Evolutionary conservation across 352 stramenopile species (phyloP).

Genomic region (Pythium folliculosum): DNA sequence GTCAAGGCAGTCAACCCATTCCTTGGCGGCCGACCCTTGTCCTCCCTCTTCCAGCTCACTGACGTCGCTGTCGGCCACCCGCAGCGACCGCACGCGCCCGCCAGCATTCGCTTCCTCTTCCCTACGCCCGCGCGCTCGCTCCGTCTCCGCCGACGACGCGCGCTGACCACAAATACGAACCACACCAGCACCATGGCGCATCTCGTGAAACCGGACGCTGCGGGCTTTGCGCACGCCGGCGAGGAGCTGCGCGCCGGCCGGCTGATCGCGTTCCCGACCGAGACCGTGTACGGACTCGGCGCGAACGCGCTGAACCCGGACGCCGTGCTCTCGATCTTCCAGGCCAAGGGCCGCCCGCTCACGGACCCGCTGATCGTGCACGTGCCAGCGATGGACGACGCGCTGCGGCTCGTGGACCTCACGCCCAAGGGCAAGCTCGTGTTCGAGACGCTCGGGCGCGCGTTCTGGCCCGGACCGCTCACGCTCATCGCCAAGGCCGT

Average conservation of each 20-base stretch:
- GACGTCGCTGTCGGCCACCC: neutral
- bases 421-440: slow-evolving; percentile 51
- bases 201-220: slow-evolving; percentile 46
- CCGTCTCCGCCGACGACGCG: neutral
- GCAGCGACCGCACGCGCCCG: neutral
- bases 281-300: slow-evolving; percentile 99
- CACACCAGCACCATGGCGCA: slow-evolving; percentile 37
- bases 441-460: slow-evolving; percentile 83
- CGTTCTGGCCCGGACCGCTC: slow-evolving; percentile 98
- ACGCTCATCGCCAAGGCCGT: slow-evolving; percentile 96
- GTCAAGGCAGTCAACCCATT: neutral
- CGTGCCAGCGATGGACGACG: slow-evolving; percentile 86
- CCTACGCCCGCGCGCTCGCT: neutral
- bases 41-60: neutral
- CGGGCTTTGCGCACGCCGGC: slow-evolving; percentile 53
- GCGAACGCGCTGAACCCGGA: slow-evolving; percentile 95
- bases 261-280: slow-evolving; percentile 96
- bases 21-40: neutral
- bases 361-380: slow-evolving; percentile 99
- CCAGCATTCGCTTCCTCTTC: slow-evolving; percentile 7
- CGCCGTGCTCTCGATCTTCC: slow-evolving; percentile 96
- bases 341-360: slow-evolving; percentile 93
- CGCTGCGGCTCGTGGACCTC: slow-evolving; percentile 89
- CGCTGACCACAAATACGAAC: neutral
- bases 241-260: slow-evolving; percentile 72